Evolutionary conservation across 169 alveolate genomes (phyloP), one percentile per base, ranked within the genome.

Genomic region (Babesia caballi): DNA sequence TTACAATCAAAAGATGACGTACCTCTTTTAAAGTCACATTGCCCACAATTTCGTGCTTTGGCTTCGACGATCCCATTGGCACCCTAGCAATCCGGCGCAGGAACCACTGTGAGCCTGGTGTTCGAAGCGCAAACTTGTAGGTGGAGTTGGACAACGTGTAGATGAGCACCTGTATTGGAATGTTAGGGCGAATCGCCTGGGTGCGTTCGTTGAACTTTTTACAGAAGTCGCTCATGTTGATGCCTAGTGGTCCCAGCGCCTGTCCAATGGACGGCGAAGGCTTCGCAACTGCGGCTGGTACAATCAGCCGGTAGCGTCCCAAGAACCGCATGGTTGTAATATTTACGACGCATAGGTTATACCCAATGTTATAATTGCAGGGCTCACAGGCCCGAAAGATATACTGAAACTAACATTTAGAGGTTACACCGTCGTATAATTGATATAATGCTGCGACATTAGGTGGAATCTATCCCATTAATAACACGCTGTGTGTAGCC

Each of bases 191-290:
- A 32, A 90, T 82, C 28, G 77, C 60, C 32, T 75, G 51, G 15
- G 97, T 94, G 47, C 96, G 59, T 27, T 92, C 96, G 67, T 92
- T 94, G 50, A 94, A 94, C 69, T 94, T 92, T 72, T 94, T 94
- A 82, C 96, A 94, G 74, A 94, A 94, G 42, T 88, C 89, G 90
- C 86, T 88, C 97, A 94, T 94, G 85, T 94, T 94, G 35, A 87
- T 87, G 57, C 97, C 97, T 47, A 94, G 75, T 0, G 97, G 97
- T 4, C 97, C 97, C 42, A 94, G 88, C 3, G 96, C 88, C 75
- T 94, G 96, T 21, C 97, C 97, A 40, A 94, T 94, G 50, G 94
- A 89, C 12, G 97, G 96, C 38, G 96, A 91, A 6, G 97, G 97
- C 65, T 92, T 94, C 12, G 97, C 96, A 28, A 88, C 86, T 23